These are phyloP conservation scores for Paramecium tetraurelia DNA, from an alignment of 73 alveolate genomes.

Conservation along the genomic window DNA sequence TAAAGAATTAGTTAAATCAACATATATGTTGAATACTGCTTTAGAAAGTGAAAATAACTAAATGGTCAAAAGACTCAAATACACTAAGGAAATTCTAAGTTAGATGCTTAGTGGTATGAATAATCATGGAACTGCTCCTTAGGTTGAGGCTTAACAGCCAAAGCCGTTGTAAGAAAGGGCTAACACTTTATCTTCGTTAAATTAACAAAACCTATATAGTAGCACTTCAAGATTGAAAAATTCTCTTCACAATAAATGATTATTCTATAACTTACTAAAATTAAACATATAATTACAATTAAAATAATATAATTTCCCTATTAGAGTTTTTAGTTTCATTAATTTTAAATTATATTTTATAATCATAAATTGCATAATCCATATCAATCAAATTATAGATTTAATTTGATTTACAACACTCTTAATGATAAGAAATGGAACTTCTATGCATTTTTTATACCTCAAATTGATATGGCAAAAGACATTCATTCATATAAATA, in stretches of 20 bases:
- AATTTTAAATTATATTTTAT: not conserved
- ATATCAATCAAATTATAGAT: not conserved
- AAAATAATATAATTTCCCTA: not conserved
- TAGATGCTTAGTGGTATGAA: not conserved
- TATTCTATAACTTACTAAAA: not conserved
- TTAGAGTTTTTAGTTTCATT: not conserved
- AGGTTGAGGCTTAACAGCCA: not conserved
- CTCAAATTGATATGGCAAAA: not conserved
- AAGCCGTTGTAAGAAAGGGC: not conserved
- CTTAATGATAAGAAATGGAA: not conserved
- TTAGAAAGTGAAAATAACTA: constrained; percentile 87
- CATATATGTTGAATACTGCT: constrained; percentile 85
- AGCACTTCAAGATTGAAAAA: constrained; percentile 28
- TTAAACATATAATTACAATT: not conserved
- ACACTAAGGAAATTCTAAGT: constrained; percentile 84
- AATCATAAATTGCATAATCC: not conserved
- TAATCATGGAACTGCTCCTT: not conserved
- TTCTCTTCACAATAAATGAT: not conserved
- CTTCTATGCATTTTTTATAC: not conserved
- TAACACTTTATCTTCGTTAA: not conserved
- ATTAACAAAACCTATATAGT: not conserved
- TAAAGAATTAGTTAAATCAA: constrained; percentile 90
- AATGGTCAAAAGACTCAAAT: constrained; percentile 94
- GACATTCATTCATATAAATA: not conserved
- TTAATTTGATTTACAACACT: too few relatives aligned